These are phyloP conservation scores for Hymenoscyphus albidus DNA, from an alignment of 2,329 filamentous ascomycete genomes.

Conservation along the genomic window DNA sequence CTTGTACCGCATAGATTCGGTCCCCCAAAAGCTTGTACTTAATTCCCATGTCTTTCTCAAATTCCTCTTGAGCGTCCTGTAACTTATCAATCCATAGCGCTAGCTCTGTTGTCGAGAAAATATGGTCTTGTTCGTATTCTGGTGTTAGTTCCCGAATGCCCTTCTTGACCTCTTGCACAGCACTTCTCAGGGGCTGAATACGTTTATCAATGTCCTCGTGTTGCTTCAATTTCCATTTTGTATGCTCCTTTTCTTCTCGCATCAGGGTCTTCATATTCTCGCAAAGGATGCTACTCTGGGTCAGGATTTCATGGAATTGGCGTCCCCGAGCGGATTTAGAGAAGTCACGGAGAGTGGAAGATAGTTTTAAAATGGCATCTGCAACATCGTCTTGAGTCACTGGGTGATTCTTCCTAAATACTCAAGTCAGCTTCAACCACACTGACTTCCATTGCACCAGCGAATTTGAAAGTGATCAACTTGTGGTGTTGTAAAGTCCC, in stretches of 20 bases:
- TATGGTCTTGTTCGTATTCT: neutral
- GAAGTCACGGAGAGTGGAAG: neutral
- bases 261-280: neutral
- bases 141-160: neutral
- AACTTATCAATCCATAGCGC: neutral
- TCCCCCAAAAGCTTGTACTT: neutral
- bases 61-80: neutral
- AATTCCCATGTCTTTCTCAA: neutral
- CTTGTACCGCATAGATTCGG: neutral
- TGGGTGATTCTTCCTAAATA: neutral
- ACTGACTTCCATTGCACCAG: too few species aligned
- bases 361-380: neutral
- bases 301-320: neutral
- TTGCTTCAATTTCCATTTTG: neutral
- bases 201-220: neutral
- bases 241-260: neutral
- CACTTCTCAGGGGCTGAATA: neutral
- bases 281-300: neutral
- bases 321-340: neutral
- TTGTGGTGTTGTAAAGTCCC: too few species aligned
- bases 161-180: neutral
- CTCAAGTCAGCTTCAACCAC: neutral
- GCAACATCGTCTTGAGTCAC: neutral
- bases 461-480: too few species aligned
- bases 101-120: neutral